A percentile compares a stretch with the other conserved stretches of the same genome.
These are phyloP conservation scores for Achaetomiella virescens DNA, from an alignment of 495 filamentous ascomycete species.

Conservation along the genomic window DNA sequence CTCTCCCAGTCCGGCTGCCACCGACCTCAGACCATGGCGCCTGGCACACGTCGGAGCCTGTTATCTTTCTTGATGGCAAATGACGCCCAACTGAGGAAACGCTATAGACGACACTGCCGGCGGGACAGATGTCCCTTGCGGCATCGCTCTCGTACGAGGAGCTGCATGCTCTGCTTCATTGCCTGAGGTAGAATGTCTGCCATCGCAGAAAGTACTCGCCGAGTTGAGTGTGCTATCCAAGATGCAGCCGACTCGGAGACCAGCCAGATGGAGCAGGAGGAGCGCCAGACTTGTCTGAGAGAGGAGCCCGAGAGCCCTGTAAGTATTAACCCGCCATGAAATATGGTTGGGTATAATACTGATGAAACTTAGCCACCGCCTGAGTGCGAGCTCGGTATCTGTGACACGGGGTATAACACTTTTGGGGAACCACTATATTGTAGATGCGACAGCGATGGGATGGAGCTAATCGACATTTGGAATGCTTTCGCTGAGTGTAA, in stretches of 20 bases:
- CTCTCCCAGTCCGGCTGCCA: too few species aligned
- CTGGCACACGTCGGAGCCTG: too few species aligned
- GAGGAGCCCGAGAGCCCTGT: background rate
- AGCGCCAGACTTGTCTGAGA: background rate
- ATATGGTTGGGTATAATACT: background rate
- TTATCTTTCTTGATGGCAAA: background rate
- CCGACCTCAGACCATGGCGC: too few species aligned
- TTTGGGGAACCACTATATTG: background rate
- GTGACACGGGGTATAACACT: background rate
- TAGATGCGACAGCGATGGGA: background rate
- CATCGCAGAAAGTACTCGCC: background rate
- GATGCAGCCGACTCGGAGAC: background rate
- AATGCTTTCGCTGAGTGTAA: background rate
- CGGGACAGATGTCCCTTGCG: background rate
- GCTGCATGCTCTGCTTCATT: background rate
- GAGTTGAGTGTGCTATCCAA: background rate
- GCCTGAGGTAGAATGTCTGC: background rate
- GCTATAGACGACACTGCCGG: background rate
- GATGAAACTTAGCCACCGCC: background rate
- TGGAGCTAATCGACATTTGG: background rate
- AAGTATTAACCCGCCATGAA: background rate
- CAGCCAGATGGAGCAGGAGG: background rate
- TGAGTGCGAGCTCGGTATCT: background rate
- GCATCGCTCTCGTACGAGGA: background rate
- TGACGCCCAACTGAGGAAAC: background rate